Conservation (phyloP, 345 rosid genomes). For the Passiflora organensis region DNA sequence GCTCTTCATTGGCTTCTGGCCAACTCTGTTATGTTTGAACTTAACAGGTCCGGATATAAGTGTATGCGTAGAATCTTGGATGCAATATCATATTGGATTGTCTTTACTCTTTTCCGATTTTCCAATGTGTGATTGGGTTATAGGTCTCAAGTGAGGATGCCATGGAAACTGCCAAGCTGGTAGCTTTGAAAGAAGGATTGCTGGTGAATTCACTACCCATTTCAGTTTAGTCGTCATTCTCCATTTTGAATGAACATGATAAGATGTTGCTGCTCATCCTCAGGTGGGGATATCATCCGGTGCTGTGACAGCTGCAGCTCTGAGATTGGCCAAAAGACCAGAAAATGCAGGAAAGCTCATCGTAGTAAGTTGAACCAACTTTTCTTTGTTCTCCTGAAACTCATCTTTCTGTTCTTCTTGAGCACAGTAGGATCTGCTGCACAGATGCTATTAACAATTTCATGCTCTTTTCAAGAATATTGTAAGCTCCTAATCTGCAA, state of each 20-base stretch:
- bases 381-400: neutral
- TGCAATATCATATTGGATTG: too few relatives aligned
- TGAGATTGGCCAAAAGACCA: slow-evolving; percentile 73
- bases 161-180: slow-evolving; percentile 15
- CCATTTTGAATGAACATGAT: neutral
- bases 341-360: slow-evolving; percentile 86
- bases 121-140: neutral
- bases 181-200: slow-evolving; percentile 20
- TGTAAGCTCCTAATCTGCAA: neutral
- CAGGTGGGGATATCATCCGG: slow-evolving; percentile 97
- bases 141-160: slow-evolving; percentile 24
- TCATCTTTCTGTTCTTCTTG: neutral
- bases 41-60: too few relatives aligned
- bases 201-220: slow-evolving; percentile 4
- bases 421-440: neutral
- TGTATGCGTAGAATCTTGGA: too few relatives aligned
- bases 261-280: neutral
- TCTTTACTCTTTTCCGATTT: neutral
- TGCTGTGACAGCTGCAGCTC: slow-evolving; percentile 76
- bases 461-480: too few relatives aligned
- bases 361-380: slow-evolving; percentile 59
- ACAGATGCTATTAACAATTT: too few relatives aligned
- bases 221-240: neutral
- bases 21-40: neutral
- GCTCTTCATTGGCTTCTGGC: neutral